Base-by-base conservation (phyloP, 2,329 filamentous ascomycete genomes). In the Paraconiothyrium sp. region DNA sequence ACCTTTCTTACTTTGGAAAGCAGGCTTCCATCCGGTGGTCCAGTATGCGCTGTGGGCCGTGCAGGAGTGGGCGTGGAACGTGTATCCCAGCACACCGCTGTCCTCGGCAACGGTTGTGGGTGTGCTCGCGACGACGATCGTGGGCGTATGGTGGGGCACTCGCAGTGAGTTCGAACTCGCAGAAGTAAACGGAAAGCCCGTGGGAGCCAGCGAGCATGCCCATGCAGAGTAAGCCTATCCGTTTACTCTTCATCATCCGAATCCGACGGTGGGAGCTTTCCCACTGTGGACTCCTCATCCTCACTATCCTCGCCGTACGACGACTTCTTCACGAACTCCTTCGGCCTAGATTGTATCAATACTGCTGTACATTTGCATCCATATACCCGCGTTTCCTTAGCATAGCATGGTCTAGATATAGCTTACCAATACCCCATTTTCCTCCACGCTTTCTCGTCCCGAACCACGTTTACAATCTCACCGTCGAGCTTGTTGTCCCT, bases 41-140 rank as follows among this genome's bases (percentile, higher is more conserved):
- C 86, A 93, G 68, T 90, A 90, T 72, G 80, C 80, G 4, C 79
- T 94, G 10, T 97, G 92, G 91, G 85, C 84, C 3, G 84, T 87
- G 61, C 94, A 97, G 79, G 94, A 97, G 78, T 94, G 91, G 89
- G 92, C 92, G 13, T 97, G 94, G 94, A 97, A 97, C 70, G 88
- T 94, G 10, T 97, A 91, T 75, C 94, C 94, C n/a, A 97, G 93
- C 75, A 91, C 89, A 37, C 79, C 84, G 58, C 66, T 75, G 39
- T 92, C 89, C 76, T 92, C 90, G 6, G 78, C 80, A 64, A 81
- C 85, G 6, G 94, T 93, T 9, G 91, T 99, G 14, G 84, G 84
- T 27, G 87, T 88, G 43, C 82, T 98, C 70, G 87, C 88, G 20
- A 74, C 86, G 13, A 91, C 91, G 16, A 88, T 94, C 1, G 81